Percentiles rank a stretch among this genome's conserved stretches.
Conservation (phyloP, 176 grass and related monocot species). For the Pontederia crassipes region DNA sequence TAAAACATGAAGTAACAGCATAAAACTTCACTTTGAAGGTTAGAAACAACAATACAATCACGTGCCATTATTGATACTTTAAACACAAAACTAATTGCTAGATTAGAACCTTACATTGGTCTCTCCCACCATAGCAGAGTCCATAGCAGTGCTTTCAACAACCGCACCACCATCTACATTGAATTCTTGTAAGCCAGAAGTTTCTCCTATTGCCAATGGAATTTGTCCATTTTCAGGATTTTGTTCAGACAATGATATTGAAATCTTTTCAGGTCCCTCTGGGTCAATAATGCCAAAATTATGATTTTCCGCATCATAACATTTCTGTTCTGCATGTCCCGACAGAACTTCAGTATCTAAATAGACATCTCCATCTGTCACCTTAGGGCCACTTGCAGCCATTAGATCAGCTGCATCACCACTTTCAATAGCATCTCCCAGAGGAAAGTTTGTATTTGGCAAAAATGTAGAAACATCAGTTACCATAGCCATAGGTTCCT, state of each 20-base stretch:
- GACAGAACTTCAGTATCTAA: constrained; percentile 15
- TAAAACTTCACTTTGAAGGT: neutral
- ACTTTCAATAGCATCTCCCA: constrained; percentile 25
- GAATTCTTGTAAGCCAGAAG: constrained; percentile 66
- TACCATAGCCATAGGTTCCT: too few relatives aligned
- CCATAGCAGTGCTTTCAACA: constrained; percentile 34
- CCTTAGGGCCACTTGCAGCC: constrained; percentile 14
- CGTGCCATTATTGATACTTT: neutral
- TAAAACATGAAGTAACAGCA: too few relatives aligned
- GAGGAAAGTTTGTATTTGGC: neutral
- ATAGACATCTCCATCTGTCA: constrained; percentile 1
- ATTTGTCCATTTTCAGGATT: constrained; percentile 38
- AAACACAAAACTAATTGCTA: neutral
- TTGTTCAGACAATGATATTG: constrained; percentile 30
- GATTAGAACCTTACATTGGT: constrained; percentile 58
- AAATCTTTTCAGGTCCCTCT: constrained; percentile 25
- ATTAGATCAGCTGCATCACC: constrained; percentile 14
- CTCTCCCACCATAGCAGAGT: constrained; percentile 44
- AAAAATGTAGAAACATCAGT: too few relatives aligned
- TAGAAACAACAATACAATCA: neutral
- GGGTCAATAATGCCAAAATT: constrained; percentile 28
- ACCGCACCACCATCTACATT: constrained; percentile 41
- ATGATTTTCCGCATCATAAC: constrained; percentile 31
- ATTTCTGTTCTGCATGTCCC: neutral
- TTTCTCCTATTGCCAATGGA: constrained; percentile 65